These are phyloP conservation scores for Trichocomaceae sp. DNA, from an alignment of 2,329 filamentous ascomycete genomes.

Conservation along the genomic window DNA sequence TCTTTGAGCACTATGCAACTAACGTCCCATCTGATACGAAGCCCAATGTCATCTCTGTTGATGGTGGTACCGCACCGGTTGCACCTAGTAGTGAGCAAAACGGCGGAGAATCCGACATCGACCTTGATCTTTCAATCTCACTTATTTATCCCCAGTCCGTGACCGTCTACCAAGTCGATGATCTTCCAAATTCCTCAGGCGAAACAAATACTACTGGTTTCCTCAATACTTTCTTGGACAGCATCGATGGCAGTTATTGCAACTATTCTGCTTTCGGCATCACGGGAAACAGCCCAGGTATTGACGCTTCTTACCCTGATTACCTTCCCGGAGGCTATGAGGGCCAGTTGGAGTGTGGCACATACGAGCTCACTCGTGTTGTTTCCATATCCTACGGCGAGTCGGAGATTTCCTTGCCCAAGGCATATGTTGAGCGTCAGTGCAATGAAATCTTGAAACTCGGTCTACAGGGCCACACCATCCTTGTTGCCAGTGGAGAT, in stretches of 20 bases:
- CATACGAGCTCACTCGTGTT: constrained; percentile 46
- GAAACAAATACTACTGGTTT: not conserved
- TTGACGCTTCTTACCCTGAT: constrained; percentile 8
- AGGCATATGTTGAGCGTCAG: constrained; percentile 47
- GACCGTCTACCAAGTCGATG: constrained; percentile 9
- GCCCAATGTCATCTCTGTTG: constrained; percentile 10
- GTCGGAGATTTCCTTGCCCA: constrained; percentile 48
- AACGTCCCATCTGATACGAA: constrained; percentile 1
- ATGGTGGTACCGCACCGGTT: constrained; percentile 8
- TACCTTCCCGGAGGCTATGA: constrained; percentile 1
- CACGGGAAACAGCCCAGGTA: constrained; percentile 1
- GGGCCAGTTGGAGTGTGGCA: constrained; percentile 5
- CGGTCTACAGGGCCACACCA: constrained; percentile 30
- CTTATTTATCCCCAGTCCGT: constrained; percentile 6
- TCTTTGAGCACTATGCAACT: constrained; percentile 8
- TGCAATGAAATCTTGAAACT: constrained; percentile 48
- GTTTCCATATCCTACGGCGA: constrained; percentile 53
- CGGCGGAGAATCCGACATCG: constrained; percentile 11
- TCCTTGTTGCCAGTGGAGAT: constrained; percentile 28
- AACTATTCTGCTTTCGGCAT: constrained; percentile 8
- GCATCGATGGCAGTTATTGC: constrained; percentile 9
- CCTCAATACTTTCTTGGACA: constrained; percentile 11
- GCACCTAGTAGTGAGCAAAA: constrained; percentile 1
- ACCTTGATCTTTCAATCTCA: constrained; percentile 8
- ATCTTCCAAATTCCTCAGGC: constrained; percentile 7